Conservation (phyloP, 2,329 filamentous ascomycete genomes). For the Colletotrichum sp. region DNA sequence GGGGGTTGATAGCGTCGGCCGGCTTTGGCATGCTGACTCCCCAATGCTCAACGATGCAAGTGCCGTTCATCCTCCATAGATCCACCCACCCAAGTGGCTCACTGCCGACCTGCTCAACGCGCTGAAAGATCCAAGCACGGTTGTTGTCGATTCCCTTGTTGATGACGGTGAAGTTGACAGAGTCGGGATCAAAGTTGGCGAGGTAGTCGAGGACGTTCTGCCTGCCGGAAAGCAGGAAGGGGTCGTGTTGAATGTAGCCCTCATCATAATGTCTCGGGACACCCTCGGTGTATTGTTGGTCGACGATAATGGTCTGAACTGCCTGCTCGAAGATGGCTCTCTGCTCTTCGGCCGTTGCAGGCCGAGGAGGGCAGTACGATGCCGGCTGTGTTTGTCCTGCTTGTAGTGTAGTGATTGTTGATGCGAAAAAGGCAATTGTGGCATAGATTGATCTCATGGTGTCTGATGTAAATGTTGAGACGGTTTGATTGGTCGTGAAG, state of each 20-base stretch:
- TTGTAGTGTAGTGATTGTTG: too few relatives aligned
- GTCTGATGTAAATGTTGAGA: neutral
- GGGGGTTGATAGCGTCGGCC: neutral
- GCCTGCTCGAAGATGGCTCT: neutral
- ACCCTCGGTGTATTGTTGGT: neutral
- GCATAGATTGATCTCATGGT: neutral
- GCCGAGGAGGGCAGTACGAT: neutral
- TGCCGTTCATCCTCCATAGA: slow-evolving; percentile 2
- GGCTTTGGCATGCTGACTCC: neutral
- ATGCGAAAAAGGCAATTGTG: neutral
- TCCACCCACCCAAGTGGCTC: neutral
- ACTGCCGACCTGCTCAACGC: neutral
- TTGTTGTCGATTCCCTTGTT: neutral
- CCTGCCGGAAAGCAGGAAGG: neutral
- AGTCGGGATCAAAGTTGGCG: neutral
- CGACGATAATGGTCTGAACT: neutral
- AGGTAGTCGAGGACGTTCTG: neutral
- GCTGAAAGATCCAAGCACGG: neutral
- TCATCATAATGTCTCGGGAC: neutral
- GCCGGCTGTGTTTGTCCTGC: neutral
- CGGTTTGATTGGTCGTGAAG: neutral
- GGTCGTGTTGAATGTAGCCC: slow-evolving; percentile 13
- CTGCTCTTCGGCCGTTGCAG: neutral
- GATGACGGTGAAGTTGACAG: neutral
- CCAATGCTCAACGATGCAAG: slow-evolving; percentile 6